Base-by-base conservation (phyloP, 495 filamentous ascomycete species). In the Aspergillus biplanus region DNA sequence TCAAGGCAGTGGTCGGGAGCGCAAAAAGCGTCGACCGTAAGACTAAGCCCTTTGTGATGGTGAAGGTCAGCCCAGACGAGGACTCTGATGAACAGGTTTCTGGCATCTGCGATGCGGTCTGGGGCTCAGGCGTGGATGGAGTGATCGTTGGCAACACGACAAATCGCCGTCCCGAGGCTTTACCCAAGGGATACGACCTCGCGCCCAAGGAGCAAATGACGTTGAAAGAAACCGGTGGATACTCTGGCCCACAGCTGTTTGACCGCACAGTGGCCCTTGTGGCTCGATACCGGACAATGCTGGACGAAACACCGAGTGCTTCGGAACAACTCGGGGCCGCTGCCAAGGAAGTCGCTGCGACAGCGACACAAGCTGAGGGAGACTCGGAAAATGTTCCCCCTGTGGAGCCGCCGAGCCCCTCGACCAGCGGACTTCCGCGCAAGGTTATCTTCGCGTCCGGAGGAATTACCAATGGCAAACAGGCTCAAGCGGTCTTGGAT, bases 81-180 rank as follows among this genome's bases (percentile, higher is more conserved):
- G 92, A 97, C 70, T 82, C 86, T 5, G 85, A 92, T 42, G 83
- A 85, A 48, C 91, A 97, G 68, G 85, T 99, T 58, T 81, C 85
- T 27, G 95, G 92, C 4, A 96, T 97, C 52, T 94, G 92, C 65
- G 84, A 92, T 53, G 95, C 95, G 0, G 87, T 97, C 39, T 90
- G 87, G 83, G 82, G 82, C 46, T 88, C 90, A 48, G 93, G 93
- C 9, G 92, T 97, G 5, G 92, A 96, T 63, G 95, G 95, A 0
- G 88, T 99, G 5, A 96, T 98, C 67, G 94, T 99, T n/a, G 94
- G 92, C 0, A 99, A 99, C 76, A 99, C 95, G 0, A 99, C 95
- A 3, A 96, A 92, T 74, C 82, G 85, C 61, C 84, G 95, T 12
- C 85, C 89, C 3, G 86, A 85, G 4, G 75, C 90, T n/a, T 70